Conservation (phyloP, 495 filamentous ascomycete species). For the Chaetomidium leptoderma region DNA sequence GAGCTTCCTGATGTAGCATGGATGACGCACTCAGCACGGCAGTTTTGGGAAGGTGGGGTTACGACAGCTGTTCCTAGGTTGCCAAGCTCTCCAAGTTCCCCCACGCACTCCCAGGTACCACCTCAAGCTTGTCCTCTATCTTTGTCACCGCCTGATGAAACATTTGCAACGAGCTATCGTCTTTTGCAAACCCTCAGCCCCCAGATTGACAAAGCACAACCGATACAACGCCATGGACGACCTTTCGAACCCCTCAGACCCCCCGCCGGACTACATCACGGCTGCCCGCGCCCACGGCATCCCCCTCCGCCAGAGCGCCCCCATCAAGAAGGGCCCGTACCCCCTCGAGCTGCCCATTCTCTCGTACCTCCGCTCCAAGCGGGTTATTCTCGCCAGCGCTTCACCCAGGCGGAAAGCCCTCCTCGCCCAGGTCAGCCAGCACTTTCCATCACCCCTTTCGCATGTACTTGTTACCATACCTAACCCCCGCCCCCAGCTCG, state of each 20-base stretch:
- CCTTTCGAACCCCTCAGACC: slow-evolving; percentile 36
- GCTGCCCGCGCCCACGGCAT: slow-evolving; percentile 39
- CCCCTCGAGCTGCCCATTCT: slow-evolving; percentile 78
- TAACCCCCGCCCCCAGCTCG: slow-evolving; percentile 47
- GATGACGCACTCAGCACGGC: slow-evolving; percentile 6
- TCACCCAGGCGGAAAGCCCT: slow-evolving; percentile 81
- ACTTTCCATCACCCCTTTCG: not conserved
- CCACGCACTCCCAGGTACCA: not conserved
- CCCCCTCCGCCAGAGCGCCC: slow-evolving; percentile 31
- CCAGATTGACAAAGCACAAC: not conserved
- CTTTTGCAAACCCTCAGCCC: not conserved
- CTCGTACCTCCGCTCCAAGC: slow-evolving; percentile 61
- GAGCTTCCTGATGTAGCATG: too few species aligned
- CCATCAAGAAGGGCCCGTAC: slow-evolving; percentile 36
- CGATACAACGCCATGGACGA: slow-evolving; percentile 42
- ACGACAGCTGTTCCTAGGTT: not conserved
- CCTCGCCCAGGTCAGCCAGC: slow-evolving; percentile 52
- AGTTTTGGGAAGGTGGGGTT: slow-evolving; percentile 6
- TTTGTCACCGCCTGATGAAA: not conserved
- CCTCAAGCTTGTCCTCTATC: not conserved
- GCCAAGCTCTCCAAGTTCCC: slow-evolving; percentile 1
- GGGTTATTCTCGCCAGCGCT: slow-evolving; percentile 81
- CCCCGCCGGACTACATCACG: slow-evolving; percentile 43
- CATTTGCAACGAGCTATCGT: not conserved
- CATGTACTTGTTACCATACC: not conserved